Evolutionary conservation across 192 early-diverging fungal species (phyloP).

Genomic region (Podila clonocystis): DNA sequence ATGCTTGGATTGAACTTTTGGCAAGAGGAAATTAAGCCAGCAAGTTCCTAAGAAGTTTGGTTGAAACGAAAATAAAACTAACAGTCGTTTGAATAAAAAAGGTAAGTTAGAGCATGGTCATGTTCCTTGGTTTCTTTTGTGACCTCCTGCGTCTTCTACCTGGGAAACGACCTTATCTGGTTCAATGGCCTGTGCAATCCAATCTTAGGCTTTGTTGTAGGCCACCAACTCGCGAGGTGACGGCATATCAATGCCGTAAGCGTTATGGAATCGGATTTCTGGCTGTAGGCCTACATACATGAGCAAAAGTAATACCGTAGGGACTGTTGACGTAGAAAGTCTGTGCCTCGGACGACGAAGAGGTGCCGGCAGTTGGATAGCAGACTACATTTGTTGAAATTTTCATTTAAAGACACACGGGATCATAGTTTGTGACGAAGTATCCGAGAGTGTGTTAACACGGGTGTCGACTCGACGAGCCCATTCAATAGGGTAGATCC

Average conservation of each 20-base stretch:
- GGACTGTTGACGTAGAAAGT: conserved; percentile 99
- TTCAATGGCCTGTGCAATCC: conserved; percentile 89
- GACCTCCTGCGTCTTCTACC: conserved; percentile 47
- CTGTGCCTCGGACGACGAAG: conserved; percentile 96
- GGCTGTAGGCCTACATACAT: conserved; percentile 78
- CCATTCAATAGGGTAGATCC: background rate
- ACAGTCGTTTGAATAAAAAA: no score
- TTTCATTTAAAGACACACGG: background rate
- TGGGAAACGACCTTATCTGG: conserved; percentile 98
- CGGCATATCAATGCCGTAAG: conserved; percentile 99
- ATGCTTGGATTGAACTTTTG: conserved; percentile 87
- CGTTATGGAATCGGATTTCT: conserved; percentile 96
- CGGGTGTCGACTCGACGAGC: background rate
- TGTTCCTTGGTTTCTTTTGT: background rate
- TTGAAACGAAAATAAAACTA: background rate
- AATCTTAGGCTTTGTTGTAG: conserved; percentile 76
- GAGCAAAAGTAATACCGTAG: conserved; percentile 96
- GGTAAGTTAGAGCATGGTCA: background rate
- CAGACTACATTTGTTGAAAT: conserved; percentile 71
- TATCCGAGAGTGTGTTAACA: background rate
- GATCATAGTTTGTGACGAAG: background rate
- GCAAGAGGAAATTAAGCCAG: conserved; percentile 87
- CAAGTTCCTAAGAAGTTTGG: conserved; percentile 62
- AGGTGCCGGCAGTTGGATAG: conserved; percentile 98
- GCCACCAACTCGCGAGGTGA: conserved; percentile 93